Base-by-base conservation (phyloP, 345 rosid genomes). In the Camelina hispida region DNA sequence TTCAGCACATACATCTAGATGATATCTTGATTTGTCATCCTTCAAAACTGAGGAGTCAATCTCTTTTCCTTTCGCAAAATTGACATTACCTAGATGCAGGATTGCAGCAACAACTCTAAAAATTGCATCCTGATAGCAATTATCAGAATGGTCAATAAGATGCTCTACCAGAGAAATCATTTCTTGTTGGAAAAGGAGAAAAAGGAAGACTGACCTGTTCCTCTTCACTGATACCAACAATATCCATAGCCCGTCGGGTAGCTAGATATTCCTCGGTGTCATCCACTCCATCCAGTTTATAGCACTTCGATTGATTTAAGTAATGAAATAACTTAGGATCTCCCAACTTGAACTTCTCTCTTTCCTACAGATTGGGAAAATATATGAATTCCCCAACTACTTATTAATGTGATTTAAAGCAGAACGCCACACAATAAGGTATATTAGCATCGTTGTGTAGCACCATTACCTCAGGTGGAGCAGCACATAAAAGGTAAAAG, bases 171-270 rank as follows among this genome's bases (percentile, higher is more conserved):
- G 52, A 54, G 69, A 43, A 56, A 51, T 68, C 20, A 69, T 62
- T 34, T 63, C n/a, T 67, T 75, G 40, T 35, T 69, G 60, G 43
- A 67, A 71, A 68, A 51, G 17, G 56, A 66, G 64, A 11, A 73
- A 58, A 55, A 22, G 6, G 65, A 72, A 79, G 35, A 78, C 86
- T 69, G 67, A 90, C 99, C 94, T 95, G 99, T 60, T 92, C 97
- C 74, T 95, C 99, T 83, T 89, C 98, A 55, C 89, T 89, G 82
- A 95, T 90, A 84, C 99, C 99, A 63, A 95, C 99, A 46, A 95
- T 46, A 81, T 95, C 99, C 99, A 95, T 95, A 46, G 99, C 99
- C 79, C 99, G 82, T 79, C 97, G 92, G 69, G 99, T 95, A 58
- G 99, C 97, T 48, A 90, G 89, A 78, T 95, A 95, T 80, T 95